A percentile compares a stretch with the other conserved stretches of the same genome.
Conservation (phyloP, 345 rosid species). For the Combretum micranthum region DNA sequence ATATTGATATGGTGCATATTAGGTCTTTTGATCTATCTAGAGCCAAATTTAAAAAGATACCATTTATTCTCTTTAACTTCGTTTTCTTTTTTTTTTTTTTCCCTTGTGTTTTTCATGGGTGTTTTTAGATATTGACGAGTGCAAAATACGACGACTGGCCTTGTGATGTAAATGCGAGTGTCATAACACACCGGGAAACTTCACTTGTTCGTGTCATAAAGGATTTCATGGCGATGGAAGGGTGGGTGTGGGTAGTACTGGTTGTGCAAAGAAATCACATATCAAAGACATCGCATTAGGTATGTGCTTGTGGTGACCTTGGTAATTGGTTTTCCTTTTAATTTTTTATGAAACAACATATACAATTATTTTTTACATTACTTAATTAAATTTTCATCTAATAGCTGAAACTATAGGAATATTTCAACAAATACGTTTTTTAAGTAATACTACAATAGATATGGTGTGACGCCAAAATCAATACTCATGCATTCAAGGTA, state of each 20-base stretch:
- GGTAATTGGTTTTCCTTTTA: background rate
- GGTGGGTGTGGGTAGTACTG: slow-evolving; percentile 2
- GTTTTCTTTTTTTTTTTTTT: background rate
- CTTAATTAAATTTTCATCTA: no score
- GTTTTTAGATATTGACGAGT: slow-evolving; percentile 23
- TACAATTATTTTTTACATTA: no score
- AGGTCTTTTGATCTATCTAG: no score
- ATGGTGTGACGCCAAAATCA: no score
- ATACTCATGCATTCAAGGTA: no score
- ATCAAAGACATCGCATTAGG: slow-evolving; percentile 3
- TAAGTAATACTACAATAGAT: no score
- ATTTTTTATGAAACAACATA: no score
- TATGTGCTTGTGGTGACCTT: background rate
- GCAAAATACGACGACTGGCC: slow-evolving; percentile 1
- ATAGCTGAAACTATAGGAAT: no score
- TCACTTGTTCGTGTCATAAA: slow-evolving; percentile 24
- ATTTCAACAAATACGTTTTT: no score
- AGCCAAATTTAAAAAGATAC: slow-evolving; percentile 2
- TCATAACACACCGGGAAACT: slow-evolving; percentile 8
- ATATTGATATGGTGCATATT: no score
- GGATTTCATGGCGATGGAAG: slow-evolving; percentile 21
- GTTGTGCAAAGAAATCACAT: slow-evolving; percentile 5
- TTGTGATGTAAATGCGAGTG: background rate
- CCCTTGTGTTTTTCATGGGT: background rate
- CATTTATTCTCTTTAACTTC: background rate